Base-by-base conservation (phyloP, 2,329 filamentous ascomycete genomes). In the Aspergillus pseudoglaucus region DNA sequence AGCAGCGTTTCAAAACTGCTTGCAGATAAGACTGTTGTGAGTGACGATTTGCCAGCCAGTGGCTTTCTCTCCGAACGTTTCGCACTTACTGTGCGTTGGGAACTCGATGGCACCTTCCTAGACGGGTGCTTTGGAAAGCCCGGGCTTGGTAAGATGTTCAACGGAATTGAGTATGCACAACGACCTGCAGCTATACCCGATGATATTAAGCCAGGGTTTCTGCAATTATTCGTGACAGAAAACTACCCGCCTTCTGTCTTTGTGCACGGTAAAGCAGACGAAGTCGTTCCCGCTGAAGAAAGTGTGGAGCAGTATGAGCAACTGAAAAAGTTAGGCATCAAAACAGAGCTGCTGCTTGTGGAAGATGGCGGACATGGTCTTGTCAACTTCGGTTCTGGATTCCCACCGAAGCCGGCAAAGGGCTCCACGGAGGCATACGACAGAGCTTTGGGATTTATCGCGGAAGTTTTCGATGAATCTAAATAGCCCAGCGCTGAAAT, bases 201-300 rank as follows among this genome's bases (percentile, higher is more conserved):
- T 15, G 45, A 55, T 1, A 22, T 57, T 15, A 54, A 51, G 27
- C 43, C 47, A 1, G 53, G 48, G 1, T 46, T 59, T 10, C 35
- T 57, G 38, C 50, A 59, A 43, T 25, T 44, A 10, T 56, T 55
- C 20, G 55, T 59, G 22, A 41, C 22, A 1, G 45, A 20, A 15
- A 43, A 44, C 12, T 51, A 59, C 38, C 55, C 56, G 6, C 56
- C 56, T 6, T 50, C 52, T 8, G 47, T 57, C 12, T 54, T 59
- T 35, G 55, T 59, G 41, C 56, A 59, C 47, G 56, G 56, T 0
- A 51, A 48, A 4, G 50, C 47, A 3, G 56, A 59, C 45, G 56
- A 59, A 41, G 56, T 57, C n/a, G 56, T 59, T 10, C 45, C 51
- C 1, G 48, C 46, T 12, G 35, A 48, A n/a, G 56, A 59, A 38